Conservation (phyloP, 2,329 filamentous ascomycete genomes). For the Claviceps sp. region DNA sequence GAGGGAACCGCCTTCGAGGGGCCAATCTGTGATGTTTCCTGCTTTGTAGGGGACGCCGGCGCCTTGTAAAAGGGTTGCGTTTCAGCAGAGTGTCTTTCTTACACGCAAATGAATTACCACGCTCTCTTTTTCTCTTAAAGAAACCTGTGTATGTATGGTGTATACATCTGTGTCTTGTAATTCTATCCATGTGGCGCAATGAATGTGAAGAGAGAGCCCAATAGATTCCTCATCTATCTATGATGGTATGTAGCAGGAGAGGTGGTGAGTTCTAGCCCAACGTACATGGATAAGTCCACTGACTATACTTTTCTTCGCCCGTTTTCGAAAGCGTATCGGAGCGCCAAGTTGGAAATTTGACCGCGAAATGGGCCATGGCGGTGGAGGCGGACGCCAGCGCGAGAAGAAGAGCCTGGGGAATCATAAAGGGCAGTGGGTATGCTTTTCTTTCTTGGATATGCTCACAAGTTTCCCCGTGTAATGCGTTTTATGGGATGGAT, state of each 20-base stretch:
- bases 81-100: background rate
- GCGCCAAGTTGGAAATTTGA: conserved; percentile 35
- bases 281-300: conserved; percentile 40
- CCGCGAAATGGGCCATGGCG: conserved; percentile 33
- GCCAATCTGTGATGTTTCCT: conserved; percentile 39
- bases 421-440: too few relatives aligned
- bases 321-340: conserved; percentile 29
- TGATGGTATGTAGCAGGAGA: too few relatives aligned
- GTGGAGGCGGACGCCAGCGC: conserved; percentile 22
- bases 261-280: background rate
- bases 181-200: background rate
- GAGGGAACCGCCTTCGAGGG: conserved; percentile 34
- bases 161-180: background rate
- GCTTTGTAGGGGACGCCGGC: conserved; percentile 30
- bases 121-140: background rate
- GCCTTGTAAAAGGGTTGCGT: conserved; percentile 18
- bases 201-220: too few relatives aligned
- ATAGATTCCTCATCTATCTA: too few relatives aligned
- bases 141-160: background rate
- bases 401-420: conserved; percentile 10
- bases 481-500: too few relatives aligned
- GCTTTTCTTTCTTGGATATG: too few relatives aligned
- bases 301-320: conserved; percentile 27
- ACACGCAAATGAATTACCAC: too few relatives aligned
- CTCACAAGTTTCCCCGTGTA: too few relatives aligned